phyloP scores from a whole-genome alignment of 2,329 filamentous ascomycete species.

The Westerdykella ornata region DNA sequence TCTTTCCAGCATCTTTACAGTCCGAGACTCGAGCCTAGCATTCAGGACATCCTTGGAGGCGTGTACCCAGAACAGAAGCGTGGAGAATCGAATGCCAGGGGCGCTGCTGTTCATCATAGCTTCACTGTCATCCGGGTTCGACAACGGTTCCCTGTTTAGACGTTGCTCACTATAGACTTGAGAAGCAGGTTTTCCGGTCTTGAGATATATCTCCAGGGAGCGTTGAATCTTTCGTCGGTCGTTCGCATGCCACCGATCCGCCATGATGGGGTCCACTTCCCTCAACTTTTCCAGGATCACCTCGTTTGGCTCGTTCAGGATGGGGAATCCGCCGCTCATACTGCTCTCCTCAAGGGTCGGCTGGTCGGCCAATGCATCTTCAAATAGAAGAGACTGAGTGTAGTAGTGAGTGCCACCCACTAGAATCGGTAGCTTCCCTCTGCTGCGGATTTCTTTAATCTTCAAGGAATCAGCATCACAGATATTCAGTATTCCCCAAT shows the following conservation, averaged over 20 bases:
- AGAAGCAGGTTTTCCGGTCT: slow-evolving; percentile 73
- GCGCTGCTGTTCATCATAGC: neutral
- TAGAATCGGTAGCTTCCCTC: slow-evolving; percentile 78
- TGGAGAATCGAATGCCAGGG: slow-evolving; percentile 45
- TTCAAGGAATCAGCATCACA: slow-evolving; percentile 7
- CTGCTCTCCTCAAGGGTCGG: slow-evolving; percentile 28
- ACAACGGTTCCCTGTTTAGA: slow-evolving; percentile 27
- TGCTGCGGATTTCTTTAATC: slow-evolving; percentile 69
- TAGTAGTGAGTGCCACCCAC: slow-evolving; percentile 97
- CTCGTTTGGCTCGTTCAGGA: slow-evolving; percentile 65
- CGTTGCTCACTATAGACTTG: slow-evolving; percentile 78
- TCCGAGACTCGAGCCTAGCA: slow-evolving; percentile 64
- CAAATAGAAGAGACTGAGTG: slow-evolving; percentile 78
- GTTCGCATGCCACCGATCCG: slow-evolving; percentile 86
- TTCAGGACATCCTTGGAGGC: slow-evolving; percentile 62
- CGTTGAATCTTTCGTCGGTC: slow-evolving; percentile 83
- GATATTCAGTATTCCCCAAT: neutral
- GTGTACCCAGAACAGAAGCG: slow-evolving; percentile 83
- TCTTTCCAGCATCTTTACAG: slow-evolving; percentile 72
- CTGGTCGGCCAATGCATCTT: slow-evolving; percentile 57
- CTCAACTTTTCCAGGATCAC: slow-evolving; percentile 64
- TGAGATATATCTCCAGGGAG: slow-evolving; percentile 83
- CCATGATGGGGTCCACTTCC: slow-evolving; percentile 84
- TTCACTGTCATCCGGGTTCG: slow-evolving; percentile 1
- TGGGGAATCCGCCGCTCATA: slow-evolving; percentile 48